Conservation (phyloP, 73 alveolate species). For the Blepharisma japonicum region DNA sequence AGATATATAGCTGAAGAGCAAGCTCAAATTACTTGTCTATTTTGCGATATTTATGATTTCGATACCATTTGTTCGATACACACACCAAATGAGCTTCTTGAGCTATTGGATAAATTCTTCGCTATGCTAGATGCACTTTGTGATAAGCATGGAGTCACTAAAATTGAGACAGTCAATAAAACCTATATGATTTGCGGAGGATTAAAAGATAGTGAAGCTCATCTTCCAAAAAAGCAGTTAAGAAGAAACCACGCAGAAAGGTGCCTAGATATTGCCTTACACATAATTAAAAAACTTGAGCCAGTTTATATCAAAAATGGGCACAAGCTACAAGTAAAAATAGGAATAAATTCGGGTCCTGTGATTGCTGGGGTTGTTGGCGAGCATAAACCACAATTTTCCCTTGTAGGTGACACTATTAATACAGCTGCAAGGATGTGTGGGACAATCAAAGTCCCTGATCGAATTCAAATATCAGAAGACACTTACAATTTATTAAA, state of each 20-base stretch:
- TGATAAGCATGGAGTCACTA: conserved; percentile 44
- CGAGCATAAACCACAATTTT: conserved; percentile 95
- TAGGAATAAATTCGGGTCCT: conserved; percentile 96
- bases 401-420: conserved; percentile 98
- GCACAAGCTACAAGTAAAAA: conserved; percentile 48
- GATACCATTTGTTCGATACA: conserved; percentile 53
- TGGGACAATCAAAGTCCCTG: background rate
- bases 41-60: conserved; percentile 77
- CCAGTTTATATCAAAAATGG: conserved; percentile 6
- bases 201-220: conserved; percentile 49
- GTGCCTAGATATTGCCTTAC: conserved; percentile 7
- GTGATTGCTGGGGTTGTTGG: conserved; percentile 99
- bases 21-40: conserved; percentile 71
- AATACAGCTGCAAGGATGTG: conserved; percentile 97
- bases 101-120: conserved; percentile 52
- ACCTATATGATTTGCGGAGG: conserved; percentile 94
- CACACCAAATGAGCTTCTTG: conserved; percentile 55
- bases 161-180: conserved; percentile 85
- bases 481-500: background rate
- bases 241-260: conserved; percentile 20
- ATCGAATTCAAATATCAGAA: conserved; percentile 2
- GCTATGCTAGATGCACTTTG: conserved; percentile 59
- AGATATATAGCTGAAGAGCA: conserved; percentile 73
- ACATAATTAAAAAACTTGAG: conserved; percentile 13
- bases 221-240: background rate